A percentile compares a stretch with the other conserved stretches of the same genome.
These are phyloP conservation scores for Alloascoidea hylecoeti DNA, from an alignment of 805 yeast genomes.

Conservation along the genomic window DNA sequence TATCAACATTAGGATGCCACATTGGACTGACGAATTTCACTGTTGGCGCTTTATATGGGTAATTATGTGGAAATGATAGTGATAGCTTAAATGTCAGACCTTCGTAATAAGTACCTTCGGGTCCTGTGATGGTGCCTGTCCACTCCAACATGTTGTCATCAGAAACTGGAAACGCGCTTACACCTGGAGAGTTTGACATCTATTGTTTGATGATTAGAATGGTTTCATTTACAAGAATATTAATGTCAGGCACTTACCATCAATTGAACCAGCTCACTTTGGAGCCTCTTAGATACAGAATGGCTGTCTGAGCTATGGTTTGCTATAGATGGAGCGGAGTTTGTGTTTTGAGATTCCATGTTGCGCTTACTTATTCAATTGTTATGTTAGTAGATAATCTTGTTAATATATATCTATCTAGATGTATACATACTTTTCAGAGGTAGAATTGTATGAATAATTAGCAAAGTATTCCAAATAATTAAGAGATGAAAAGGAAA, in stretches of 20 bases:
- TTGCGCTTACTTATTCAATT: not conserved
- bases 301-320: constrained; percentile 27
- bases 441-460: no score
- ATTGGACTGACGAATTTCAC: constrained; percentile 43
- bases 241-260: constrained; percentile 18
- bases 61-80: constrained; percentile 35
- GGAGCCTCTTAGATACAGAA: constrained; percentile 34
- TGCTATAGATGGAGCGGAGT: constrained; percentile 3
- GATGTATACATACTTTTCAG: no score
- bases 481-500: no score
- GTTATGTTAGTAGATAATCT: not conserved
- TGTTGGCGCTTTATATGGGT: constrained; percentile 44
- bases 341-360: constrained; percentile 11
- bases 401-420: no score
- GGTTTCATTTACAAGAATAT: not conserved
- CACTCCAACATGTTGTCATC: constrained; percentile 38
- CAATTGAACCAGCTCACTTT: constrained; percentile 35
- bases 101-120: constrained; percentile 40
- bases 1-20: constrained; percentile 56
- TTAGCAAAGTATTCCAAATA: no score
- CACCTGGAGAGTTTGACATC: constrained; percentile 33
- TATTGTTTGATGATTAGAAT: constrained; percentile 5
- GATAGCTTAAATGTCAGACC: constrained; percentile 35
- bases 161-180: constrained; percentile 38
- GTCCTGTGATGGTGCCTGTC: constrained; percentile 48